Conservation (phyloP, 2,329 filamentous ascomycete species). For the Neofusicoccum umdonicola region DNA sequence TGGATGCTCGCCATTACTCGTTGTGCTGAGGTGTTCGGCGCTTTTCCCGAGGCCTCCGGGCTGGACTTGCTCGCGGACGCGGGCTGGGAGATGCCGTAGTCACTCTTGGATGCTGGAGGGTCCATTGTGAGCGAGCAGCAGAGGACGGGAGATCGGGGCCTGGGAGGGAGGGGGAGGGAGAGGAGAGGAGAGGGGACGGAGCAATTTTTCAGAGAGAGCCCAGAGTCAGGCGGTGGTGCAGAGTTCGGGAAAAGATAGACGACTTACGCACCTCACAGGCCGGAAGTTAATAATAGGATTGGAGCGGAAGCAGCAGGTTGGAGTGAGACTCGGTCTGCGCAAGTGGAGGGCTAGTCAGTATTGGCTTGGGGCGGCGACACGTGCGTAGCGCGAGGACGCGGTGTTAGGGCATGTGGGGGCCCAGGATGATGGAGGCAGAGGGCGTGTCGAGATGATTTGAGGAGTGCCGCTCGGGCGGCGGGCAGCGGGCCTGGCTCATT, state of each 20-base stretch:
- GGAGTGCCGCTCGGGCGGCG: not conserved
- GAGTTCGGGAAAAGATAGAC: not conserved
- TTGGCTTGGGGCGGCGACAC: not conserved
- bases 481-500: not conserved
- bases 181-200: not conserved
- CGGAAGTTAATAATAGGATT: not conserved
- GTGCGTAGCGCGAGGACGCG: not conserved
- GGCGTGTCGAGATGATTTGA: slow-evolving; percentile 2
- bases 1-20: slow-evolving; percentile 48
- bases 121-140: not conserved
- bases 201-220: not conserved
- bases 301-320: not conserved
- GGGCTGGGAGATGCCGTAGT: not conserved
- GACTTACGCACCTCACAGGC: not conserved
- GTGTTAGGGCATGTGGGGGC: slow-evolving; percentile 3
- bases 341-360: not conserved
- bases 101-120: not conserved
- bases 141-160: not conserved
- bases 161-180: not conserved
- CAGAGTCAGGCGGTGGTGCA: not conserved
- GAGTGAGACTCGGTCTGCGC: not conserved
- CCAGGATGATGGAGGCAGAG: slow-evolving; percentile 3
- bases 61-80: not conserved
- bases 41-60: not conserved
- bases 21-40: not conserved